Evolutionary conservation across 768 basidiomycete species (phyloP), one percentile per base, ranked within the genome.

Genomic region (Suillus subluteus): DNA sequence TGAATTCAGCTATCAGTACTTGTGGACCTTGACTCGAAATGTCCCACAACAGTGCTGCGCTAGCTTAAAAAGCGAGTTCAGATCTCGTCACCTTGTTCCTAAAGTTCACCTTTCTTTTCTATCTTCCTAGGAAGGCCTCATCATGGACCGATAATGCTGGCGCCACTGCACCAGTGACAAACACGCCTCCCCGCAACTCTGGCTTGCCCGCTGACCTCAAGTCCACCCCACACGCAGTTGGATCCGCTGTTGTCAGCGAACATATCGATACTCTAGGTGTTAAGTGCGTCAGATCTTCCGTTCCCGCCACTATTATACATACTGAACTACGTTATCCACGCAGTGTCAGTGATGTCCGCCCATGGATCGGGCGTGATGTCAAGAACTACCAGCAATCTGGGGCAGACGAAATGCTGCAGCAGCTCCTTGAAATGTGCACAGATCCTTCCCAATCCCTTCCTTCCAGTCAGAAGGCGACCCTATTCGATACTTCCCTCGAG

Each of bases 331-430:
- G 16, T 21, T 15, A 26, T 21, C 35, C 30, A 43, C 9, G 16
- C 30, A 64, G 63, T 0, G 30, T 64, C 9, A 2, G 3, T 21
- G 63, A 54, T n/a, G 16, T 64, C 13, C 38, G 55, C 16, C 63
- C 35, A 30, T 61, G 23, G 37, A 64, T 64, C 16, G 35, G 18
- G 11, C 63, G 37, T 5, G 55, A 64, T 7, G 23, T 64, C 63
- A 26, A 41, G 16, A 37, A 64, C 32, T 38, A n/a, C 37, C 23
- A 11, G 54, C 13, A 13, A 38, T 64, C 35, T 6, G 23, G 4
- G 6, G 37, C n/a, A 11, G 63, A 64, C 63, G 3, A 21, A 48
- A 63, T 63, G 50, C 62, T 56, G 15, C 30, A 55, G 32, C 30
- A 1, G 23, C 62, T 63, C 18, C 50, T 63, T 40, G 30, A 63